These are phyloP conservation scores for Podaxis carcinomalis DNA, from an alignment of 768 basidiomycete species.

Conservation along the genomic window DNA sequence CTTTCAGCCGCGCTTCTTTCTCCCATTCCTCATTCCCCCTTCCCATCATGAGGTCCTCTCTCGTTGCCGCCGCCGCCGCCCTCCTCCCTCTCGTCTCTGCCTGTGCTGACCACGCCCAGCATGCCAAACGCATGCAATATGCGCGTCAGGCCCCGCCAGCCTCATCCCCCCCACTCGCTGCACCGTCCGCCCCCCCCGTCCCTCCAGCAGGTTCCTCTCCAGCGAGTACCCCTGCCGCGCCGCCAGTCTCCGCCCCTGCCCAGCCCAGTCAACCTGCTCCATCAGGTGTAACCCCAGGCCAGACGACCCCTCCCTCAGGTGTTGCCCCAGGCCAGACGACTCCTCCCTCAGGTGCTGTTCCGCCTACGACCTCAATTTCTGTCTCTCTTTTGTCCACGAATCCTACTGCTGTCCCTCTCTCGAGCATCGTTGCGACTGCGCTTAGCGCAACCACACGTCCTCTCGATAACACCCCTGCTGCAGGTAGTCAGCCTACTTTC, in stretches of 20 bases:
- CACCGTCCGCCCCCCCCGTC: slow-evolving; percentile 5
- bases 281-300: neutral
- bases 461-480: slow-evolving; percentile 40
- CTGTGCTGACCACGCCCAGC: slow-evolving; percentile 20
- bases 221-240: neutral
- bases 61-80: slow-evolving; percentile 27
- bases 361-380: slow-evolving; percentile 30
- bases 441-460: slow-evolving; percentile 38
- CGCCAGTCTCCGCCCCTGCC: neutral
- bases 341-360: slow-evolving; percentile 12
- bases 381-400: slow-evolving; percentile 47
- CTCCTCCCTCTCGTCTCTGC: slow-evolving; percentile 41
- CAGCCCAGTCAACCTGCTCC: neutral
- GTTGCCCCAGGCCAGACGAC: slow-evolving; percentile 3
- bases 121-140: slow-evolving; percentile 19
- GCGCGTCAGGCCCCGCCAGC: slow-evolving; percentile 25
- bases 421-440: slow-evolving; percentile 41
- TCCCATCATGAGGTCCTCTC: slow-evolving; percentile 18
- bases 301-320: slow-evolving; percentile 9
- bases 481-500: slow-evolving; percentile 48
- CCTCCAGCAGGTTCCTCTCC: neutral
- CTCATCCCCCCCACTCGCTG: neutral
- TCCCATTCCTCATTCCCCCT: slow-evolving; percentile 12
- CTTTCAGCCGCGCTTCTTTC: slow-evolving; percentile 11
- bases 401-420: slow-evolving; percentile 58